Evolutionary conservation across 2,329 filamentous ascomycete species (phyloP), one percentile per base, ranked within the genome.

Genomic region (Lanzia echinophila): DNA sequence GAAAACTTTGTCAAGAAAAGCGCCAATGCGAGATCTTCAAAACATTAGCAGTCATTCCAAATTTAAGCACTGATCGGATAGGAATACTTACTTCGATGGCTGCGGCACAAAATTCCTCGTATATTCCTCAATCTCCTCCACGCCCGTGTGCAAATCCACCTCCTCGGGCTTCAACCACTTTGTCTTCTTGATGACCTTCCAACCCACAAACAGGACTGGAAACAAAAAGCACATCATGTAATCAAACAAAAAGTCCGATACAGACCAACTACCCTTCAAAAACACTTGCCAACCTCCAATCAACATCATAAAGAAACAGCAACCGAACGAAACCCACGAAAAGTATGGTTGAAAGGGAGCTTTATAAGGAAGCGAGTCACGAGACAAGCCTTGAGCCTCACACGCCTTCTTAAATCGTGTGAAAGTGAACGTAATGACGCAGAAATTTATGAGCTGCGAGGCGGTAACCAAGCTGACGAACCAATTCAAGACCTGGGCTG

Each of bases 281-380:
- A 86, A 86, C 2, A 84, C 79, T 0, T 76, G 75, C 58, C 83
- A 85, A 0, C 82, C 82, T 12, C 79, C 75, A 0, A 84, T 77
- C 59, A 85, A 79, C 0, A 77, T 74, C 80, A 85, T 83, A 58
- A 81, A 65, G 43, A 74, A 75, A 33, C 75, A 79, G 19, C 74
- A 75, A 1, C 69, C 67, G 4, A 84, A 70, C 3, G 75, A 75
- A 55, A 79, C 64, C 55, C 72, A 82, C 1, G 82, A 75, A 8
- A 76, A 78, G 58, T 76, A 84, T 0, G 82, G 82, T 63, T 84
- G 81, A 22, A 82, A 65, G 19, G 65, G 67, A 22, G 75, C 78
- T 39, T 69, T 70, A 61, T 81, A 83, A 0, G 81, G 78, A 79
- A 53, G 69, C 2, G 64, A 63, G 31, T 64, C 53, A 55, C 68